Percentiles rank a stretch among this genome's conserved stretches.
These are phyloP conservation scores for Nannochloris sp. DNA, from an alignment of 139 green algal species.

Conservation along the genomic window DNA sequence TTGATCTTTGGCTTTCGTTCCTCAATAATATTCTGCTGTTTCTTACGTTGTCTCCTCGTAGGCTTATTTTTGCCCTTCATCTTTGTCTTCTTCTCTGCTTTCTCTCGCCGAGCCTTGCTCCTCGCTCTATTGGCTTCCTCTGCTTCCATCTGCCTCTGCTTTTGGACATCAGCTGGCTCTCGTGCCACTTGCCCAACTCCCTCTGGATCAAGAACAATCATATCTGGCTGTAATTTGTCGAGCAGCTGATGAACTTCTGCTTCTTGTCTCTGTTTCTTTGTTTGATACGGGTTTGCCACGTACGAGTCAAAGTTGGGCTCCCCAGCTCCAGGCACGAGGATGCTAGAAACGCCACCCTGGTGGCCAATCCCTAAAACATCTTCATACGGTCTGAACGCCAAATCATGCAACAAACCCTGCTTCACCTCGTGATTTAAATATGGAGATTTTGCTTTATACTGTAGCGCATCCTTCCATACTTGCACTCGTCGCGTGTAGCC, in stretches of 20 bases:
- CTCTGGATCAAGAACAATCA: constrained; percentile 88
- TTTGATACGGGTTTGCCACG: constrained; percentile 85
- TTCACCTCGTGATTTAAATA: constrained; percentile 78
- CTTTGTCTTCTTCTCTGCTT: constrained; percentile 56
- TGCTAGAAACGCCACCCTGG: constrained; percentile 43
- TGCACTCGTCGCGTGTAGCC: constrained; percentile 62
- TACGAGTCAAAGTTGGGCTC: constrained; percentile 97
- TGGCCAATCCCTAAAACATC: constrained; percentile 83
- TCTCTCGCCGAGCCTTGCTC: constrained; percentile 23
- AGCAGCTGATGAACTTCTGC: constrained; percentile 84
- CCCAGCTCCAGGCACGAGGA: constrained; percentile 88
- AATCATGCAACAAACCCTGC: constrained; percentile 23
- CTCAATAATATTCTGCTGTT: constrained; percentile 88
- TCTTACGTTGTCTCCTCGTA: constrained; percentile 64
- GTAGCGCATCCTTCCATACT: constrained; percentile 82
- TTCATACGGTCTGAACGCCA: constrained; percentile 92
- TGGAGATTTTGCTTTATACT: constrained; percentile 63
- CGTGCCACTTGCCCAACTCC: constrained; percentile 61
- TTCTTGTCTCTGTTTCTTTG: constrained; percentile 65
- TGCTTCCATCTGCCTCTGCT: constrained; percentile 31
- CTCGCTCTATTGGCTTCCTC: constrained; percentile 27
- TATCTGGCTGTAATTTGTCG: constrained; percentile 95
- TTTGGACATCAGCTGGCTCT: constrained; percentile 67
- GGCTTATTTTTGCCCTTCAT: constrained; percentile 93
- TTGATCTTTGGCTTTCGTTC: constrained; percentile 32